Base-by-base conservation (phyloP, 2,329 filamentous ascomycete genomes). In the Aureobasidium sp. region DNA sequence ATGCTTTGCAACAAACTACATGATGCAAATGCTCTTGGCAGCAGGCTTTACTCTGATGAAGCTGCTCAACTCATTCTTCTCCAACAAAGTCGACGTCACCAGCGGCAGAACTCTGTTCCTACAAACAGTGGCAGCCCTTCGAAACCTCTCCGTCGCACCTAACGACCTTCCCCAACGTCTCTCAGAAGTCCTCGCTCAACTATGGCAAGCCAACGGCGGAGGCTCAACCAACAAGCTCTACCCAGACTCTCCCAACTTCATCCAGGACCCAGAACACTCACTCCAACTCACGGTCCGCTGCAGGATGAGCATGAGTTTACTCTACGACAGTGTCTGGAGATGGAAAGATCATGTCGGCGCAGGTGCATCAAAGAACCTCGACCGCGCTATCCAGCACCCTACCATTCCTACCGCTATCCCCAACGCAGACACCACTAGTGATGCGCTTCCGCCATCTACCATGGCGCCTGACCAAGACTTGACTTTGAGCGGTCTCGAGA, bases 11-110 rank as follows among this genome's bases (percentile, higher is more conserved):
- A 88, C 84, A 66, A 90, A 88, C 71, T 92, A 92, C 72, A 84
- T 93, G 58, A 86, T 91, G 70, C 89, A 93, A 73, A 92, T 93
- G 87, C 84, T 91, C 62, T 84, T 92, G n/a, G 89, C 89, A 2
- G 88, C 87, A 5, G 86, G 87, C 3, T 91, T 91, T 68, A 86
- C 88, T 1, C 77, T 94, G 52, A 80, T 92, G 64, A 93, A 92
- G 67, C 76, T 88, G 69, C 79, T 93, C 62, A 86, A 92, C 75
- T 84, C 86, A 54, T 91, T 89, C 22, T 92, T 92, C 68, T 81
- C 86, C 44, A 82, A 82, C 66, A 85, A 85, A n/a, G 84, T 89
- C 61, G 87, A 91, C 67, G 84, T 83, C 62, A 81, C 86, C 40
- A 80, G 85, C 6, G 87, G 86, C 14, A 83, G 87, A 27, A 81